phyloP scores from a whole-genome alignment of 2,329 filamentous ascomycete species.

The Fusarium staphyleae region DNA sequence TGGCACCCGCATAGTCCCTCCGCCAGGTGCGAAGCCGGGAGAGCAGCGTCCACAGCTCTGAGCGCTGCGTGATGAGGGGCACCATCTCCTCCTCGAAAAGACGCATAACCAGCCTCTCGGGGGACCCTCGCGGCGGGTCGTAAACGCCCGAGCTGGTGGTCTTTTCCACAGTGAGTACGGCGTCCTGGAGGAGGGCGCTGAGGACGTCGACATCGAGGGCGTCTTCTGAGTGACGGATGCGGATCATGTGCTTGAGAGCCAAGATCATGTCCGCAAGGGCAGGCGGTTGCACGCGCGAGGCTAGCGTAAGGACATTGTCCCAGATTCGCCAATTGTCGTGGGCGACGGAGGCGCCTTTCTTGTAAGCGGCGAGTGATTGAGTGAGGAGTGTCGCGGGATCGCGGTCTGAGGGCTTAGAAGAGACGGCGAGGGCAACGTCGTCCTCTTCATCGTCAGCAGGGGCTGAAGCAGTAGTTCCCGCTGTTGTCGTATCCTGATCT shows the following conservation, averaged over 20 bases:
- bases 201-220: slow-evolving; percentile 80
- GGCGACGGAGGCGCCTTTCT: slow-evolving; percentile 83
- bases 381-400: slow-evolving; percentile 69
- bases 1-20: slow-evolving; percentile 71
- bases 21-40: slow-evolving; percentile 77
- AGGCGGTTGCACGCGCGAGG: slow-evolving; percentile 77
- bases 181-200: slow-evolving; percentile 73
- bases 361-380: slow-evolving; percentile 84
- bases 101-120: slow-evolving; percentile 69
- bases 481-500: slow-evolving; percentile 35
- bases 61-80: slow-evolving; percentile 83
- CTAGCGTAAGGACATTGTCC: slow-evolving; percentile 93
- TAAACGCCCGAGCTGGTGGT: slow-evolving; percentile 43
- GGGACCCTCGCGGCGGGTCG: slow-evolving; percentile 60
- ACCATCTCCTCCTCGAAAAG: slow-evolving; percentile 78
- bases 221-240: slow-evolving; percentile 78
- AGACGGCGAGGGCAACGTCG: slow-evolving; percentile 35
- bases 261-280: slow-evolving; percentile 77
- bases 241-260: slow-evolving; percentile 76
- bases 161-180: slow-evolving; percentile 59
- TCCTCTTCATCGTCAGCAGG: slow-evolving; percentile 40
- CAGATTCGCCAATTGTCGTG: slow-evolving; percentile 91
- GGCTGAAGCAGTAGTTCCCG: slow-evolving; percentile 32
- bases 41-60: slow-evolving; percentile 78
- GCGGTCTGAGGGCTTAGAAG: slow-evolving; percentile 36